Conservation (phyloP, 331 rosid species). For the Stylosanthes scabra region DNA sequence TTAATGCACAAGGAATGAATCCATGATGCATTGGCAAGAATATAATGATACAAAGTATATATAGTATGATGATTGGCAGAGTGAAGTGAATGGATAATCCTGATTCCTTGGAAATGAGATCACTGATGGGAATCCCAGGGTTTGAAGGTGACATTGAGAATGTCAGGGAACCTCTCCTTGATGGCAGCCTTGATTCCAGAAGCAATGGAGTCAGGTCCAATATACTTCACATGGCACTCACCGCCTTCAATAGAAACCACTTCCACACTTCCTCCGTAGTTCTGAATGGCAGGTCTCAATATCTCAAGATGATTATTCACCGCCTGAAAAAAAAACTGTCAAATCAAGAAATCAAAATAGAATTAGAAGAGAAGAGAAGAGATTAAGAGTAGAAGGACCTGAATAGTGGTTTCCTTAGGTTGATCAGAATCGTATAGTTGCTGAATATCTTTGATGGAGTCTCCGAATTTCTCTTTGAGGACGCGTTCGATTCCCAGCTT, state of each 20-base stretch:
- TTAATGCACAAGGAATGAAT: not conserved
- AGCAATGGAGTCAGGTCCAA: constrained; percentile 90
- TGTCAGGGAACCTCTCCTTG: constrained; percentile 89
- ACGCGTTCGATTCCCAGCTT: constrained; percentile 93
- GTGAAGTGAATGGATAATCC: no score
- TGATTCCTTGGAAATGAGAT: not conserved
- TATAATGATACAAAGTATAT: not conserved
- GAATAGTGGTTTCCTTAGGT: constrained; percentile 54
- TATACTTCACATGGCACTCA: constrained; percentile 70
- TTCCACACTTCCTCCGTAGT: constrained; percentile 87
- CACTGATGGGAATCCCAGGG: constrained; percentile 23
- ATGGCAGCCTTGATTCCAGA: constrained; percentile 93
- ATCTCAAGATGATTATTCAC: constrained; percentile 85
- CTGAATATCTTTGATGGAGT: constrained; percentile 67
- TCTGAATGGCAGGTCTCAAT: constrained; percentile 90
- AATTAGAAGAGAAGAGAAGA: no score
- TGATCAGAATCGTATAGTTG: constrained; percentile 64
- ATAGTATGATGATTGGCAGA: not conserved
- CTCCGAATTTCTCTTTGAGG: constrained; percentile 91
- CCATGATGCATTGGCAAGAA: not conserved
- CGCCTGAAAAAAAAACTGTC: constrained; percentile 52
- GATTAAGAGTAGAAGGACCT: constrained; percentile 48
- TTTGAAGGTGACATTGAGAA: constrained; percentile 66
- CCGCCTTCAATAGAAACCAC: constrained; percentile 72
- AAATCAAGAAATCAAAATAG: not conserved